Evolutionary conservation across 495 filamentous ascomycete species (phyloP).

Genomic region (Hypoxylon fragiforme): DNA sequence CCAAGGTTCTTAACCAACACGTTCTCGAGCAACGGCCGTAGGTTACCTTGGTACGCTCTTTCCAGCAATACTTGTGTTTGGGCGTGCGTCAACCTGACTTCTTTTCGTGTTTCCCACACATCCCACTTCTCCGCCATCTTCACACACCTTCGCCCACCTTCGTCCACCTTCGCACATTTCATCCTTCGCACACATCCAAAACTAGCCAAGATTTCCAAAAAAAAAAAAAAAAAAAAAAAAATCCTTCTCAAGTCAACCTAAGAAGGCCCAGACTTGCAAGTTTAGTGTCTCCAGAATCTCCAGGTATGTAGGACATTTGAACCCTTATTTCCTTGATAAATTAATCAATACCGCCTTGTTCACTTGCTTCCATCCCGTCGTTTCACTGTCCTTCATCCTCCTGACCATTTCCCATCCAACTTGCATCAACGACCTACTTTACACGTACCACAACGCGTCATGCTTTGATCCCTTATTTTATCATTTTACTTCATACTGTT

Average conservation of each 20-base stretch:
- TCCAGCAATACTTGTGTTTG: not conserved
- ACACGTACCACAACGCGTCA: conserved; percentile 11
- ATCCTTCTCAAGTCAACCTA: too few species aligned
- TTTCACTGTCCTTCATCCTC: not conserved
- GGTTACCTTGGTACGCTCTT: not conserved
- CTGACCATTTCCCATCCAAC: not conserved
- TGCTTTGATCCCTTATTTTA: conserved; percentile 1
- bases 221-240: too few species aligned
- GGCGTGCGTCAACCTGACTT: conserved; percentile 3
- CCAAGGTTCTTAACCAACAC: too few species aligned
- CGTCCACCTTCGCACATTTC: too few species aligned
- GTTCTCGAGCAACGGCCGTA: conserved; percentile 17
- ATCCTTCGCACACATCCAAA: too few species aligned
- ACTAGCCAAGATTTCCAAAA: too few species aligned
- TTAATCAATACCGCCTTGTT: not conserved
- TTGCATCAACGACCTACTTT: not conserved
- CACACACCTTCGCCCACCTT: too few species aligned
- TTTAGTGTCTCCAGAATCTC: not conserved
- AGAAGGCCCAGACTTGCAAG: not conserved
- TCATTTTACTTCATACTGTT: not conserved
- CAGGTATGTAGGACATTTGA: conserved; percentile 1
- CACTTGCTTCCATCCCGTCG: not conserved
- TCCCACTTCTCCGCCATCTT: too few species aligned
- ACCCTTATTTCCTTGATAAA: too few species aligned
- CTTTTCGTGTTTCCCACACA: not conserved